Evolutionary conservation across 257 asterid species (phyloP).

Genomic region (Ajuga chamaepitys): DNA sequence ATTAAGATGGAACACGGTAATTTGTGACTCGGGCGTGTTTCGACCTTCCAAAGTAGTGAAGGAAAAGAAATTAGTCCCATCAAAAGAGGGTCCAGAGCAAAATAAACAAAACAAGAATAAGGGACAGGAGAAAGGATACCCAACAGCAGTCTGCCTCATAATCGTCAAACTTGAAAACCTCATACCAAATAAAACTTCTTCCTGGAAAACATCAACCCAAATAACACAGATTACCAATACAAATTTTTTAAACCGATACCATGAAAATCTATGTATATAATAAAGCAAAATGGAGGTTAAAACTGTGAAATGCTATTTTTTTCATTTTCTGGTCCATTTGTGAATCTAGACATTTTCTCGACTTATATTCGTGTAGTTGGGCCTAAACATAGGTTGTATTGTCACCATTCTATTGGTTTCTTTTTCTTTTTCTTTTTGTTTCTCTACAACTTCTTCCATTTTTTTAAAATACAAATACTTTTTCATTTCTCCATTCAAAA

Average conservation of each 20-base stretch:
- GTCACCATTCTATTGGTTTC: too few species aligned
- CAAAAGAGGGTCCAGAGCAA: not conserved
- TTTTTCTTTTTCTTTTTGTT: too few species aligned
- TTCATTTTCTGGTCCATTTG: too few species aligned
- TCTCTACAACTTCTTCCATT: too few species aligned
- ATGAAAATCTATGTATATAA: too few species aligned
- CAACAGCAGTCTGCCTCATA: conserved; percentile 56
- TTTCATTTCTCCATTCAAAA: not conserved
- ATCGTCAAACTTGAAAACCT: conserved; percentile 82
- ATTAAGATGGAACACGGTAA: not conserved
- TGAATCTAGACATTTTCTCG: too few species aligned
- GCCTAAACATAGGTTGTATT: too few species aligned
- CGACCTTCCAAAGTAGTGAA: conserved; percentile 5
- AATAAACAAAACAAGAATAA: conserved; percentile 5
- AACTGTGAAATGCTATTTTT: too few species aligned
- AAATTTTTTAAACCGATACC: not conserved
- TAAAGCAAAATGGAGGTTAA: too few species aligned
- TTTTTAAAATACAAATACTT: too few species aligned
- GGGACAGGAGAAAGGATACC: conserved; percentile 42
- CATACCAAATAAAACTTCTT: conserved; percentile 60
- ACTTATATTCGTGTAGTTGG: too few species aligned
- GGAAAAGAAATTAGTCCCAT: not conserved
- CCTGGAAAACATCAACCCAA: conserved; percentile 44
- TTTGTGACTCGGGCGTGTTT: not conserved
- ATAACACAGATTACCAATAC: conserved; percentile 5